Base-by-base conservation (phyloP, 495 filamentous ascomycete genomes). In the Pyronema omphalodes region DNA sequence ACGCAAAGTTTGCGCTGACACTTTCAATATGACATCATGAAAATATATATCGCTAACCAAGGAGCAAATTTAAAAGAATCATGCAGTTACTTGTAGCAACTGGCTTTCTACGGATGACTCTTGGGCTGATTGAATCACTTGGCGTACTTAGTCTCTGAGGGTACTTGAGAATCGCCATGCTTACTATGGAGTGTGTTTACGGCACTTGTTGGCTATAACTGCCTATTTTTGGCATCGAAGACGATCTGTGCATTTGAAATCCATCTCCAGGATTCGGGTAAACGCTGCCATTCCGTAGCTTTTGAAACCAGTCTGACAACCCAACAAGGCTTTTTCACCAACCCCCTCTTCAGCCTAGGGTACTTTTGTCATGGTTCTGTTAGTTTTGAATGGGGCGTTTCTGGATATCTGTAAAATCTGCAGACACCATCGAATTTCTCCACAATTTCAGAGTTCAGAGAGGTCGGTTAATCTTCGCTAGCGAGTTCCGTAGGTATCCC, bases 341-440 rank as follows among this genome's bases (percentile, higher is more conserved):
- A 73, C 60, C 35, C 60, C 35, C 74, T 70, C 59, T 73, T 76
- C 49, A 72, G 60, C 35, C 71, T 70, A 17, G 67, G 65, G 49
- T 76, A 70, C 51, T 69, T 71, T 36, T 71, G 67, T 71, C 73
- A 76, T 15, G 71, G 68, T 45, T 68, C 69, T 60, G 72, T 63
- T 0, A 72, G 72, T 15, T 23, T 9, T 57, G 56, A 35, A 49
- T 33, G 18, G 15, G 34, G 12, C 65, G 66, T 40, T 75, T 67
- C 4, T 35, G 55, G 6, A 76, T 68, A 44, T 76, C 71, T 5
- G 66, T 52, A 36, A 34, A 50, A 12, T 23, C 29, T 23, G 23
- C 23, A 29, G 23, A 29, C 23, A 2, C 23, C 23, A 29, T 29
- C 23, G 5, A 29, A 1, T 29, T 29, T 29, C 23, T 29, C 23